A percentile compares a stretch with the other conserved stretches of the same genome.
phyloP scores from a whole-genome alignment of 2,329 filamentous ascomycete genomes.

The Drechmeria coniospora region DNA sequence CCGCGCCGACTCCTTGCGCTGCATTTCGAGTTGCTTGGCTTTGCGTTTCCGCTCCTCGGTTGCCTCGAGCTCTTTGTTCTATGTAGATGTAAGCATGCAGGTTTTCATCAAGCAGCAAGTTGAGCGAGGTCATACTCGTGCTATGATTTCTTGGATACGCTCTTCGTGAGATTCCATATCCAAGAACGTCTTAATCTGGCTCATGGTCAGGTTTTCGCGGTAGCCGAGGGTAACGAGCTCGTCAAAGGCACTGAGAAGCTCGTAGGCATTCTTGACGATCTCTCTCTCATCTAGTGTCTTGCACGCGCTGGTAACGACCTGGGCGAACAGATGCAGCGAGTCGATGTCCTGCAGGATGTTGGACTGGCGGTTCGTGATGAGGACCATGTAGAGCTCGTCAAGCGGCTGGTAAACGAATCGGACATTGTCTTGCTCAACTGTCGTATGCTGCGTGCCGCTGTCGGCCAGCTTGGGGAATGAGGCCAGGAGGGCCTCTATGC shows the following conservation, averaged over 20 bases:
- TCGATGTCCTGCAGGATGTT: conserved; percentile 99
- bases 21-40: conserved; percentile 96
- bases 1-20: conserved; percentile 88
- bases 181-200: conserved; percentile 96
- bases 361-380: conserved; percentile 98
- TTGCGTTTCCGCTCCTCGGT: conserved; percentile 97
- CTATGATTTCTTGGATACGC: conserved; percentile 96
- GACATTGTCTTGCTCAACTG: conserved; percentile 97
- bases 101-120: conserved; percentile 2
- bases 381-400: conserved; percentile 98
- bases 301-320: conserved; percentile 93
- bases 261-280: conserved; percentile 87
- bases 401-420: conserved; percentile 98
- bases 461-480: conserved; percentile 97
- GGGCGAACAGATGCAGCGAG: conserved; percentile 91
- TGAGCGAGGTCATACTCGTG: conserved; percentile 42
- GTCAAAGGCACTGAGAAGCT: conserved; percentile 90
- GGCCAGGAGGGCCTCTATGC: conserved; percentile 90
- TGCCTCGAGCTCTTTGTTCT: conserved; percentile 98
- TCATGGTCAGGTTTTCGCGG: conserved; percentile 86
- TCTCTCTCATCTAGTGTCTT: conserved; percentile 91
- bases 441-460: conserved; percentile 92
- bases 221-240: conserved; percentile 94
- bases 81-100: conserved; percentile 12
- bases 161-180: conserved; percentile 99